Percentiles rank a stretch among this genome's conserved stretches.
Conservation (phyloP, 2,329 filamentous ascomycete genomes). For the Mycocentrospora acerina region DNA sequence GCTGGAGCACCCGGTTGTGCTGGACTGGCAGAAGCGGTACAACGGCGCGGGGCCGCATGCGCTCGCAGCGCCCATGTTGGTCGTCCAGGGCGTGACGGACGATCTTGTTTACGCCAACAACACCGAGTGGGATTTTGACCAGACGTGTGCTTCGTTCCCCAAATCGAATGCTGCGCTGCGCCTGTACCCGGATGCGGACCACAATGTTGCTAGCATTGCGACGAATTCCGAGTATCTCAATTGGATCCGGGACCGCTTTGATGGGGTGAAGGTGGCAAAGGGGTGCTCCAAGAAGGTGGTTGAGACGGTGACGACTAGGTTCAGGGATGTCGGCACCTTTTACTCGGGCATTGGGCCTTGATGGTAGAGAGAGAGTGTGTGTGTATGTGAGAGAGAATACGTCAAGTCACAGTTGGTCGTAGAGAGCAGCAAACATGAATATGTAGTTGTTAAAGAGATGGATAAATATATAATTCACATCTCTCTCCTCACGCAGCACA, state of each 20-base stretch:
- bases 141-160: constrained; percentile 15
- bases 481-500: no score
- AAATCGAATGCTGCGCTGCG: constrained; percentile 10
- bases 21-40: constrained; percentile 23
- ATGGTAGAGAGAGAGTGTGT: no score
- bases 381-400: no score
- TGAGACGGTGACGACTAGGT: constrained; percentile 8
- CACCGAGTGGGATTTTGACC: constrained; percentile 21
- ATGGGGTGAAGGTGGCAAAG: constrained; percentile 6
- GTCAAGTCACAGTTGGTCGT: no score
- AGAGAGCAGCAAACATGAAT: no score
- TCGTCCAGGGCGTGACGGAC: constrained; percentile 16
- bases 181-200: constrained; percentile 19
- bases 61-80: constrained; percentile 24
- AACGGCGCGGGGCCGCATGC: constrained; percentile 23
- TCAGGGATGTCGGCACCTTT: constrained; percentile 5
- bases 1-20: constrained; percentile 15
- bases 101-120: constrained; percentile 19
- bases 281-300: constrained; percentile 9
- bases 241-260: constrained; percentile 17
- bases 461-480: no score
- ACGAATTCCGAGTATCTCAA: constrained; percentile 11
- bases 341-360: constrained; percentile 2
- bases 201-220: constrained; percentile 13
- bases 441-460: no score